Percentiles rank a stretch among this genome's conserved stretches.
Conservation (phyloP, 345 rosid species). For the Boechera stricta region DNA sequence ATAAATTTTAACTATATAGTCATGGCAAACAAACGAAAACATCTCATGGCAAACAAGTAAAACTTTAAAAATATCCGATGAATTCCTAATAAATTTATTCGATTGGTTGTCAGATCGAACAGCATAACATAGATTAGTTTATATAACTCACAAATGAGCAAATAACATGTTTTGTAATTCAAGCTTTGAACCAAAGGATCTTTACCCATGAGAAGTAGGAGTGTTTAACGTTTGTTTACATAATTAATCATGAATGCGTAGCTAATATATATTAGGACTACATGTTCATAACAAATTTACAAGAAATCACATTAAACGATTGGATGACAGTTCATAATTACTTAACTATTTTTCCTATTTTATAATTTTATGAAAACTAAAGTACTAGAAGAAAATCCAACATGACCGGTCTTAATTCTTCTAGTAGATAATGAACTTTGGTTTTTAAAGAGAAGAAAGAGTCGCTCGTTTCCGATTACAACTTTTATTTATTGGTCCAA, state of each 20-base stretch:
- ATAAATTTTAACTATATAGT: no score
- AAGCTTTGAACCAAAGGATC: no score
- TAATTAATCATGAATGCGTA: neutral
- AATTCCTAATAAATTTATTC: no score
- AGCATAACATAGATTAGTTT: neutral
- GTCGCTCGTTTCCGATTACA: constrained; percentile 15
- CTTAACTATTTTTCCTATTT: neutral
- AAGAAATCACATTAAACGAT: neutral
- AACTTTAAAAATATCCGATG: no score
- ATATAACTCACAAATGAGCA: no score
- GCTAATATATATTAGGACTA: neutral
- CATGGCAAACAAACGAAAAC: no score
- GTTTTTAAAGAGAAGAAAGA: constrained; percentile 19
- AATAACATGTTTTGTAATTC: no score
- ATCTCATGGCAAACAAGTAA: no score
- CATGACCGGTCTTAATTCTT: constrained; percentile 20
- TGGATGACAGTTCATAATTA: neutral
- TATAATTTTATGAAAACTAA: neutral
- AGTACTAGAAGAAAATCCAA: constrained; percentile 11
- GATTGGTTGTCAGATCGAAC: neutral
- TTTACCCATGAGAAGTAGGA: neutral
- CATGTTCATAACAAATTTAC: neutral
- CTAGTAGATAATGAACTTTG: constrained; percentile 32
- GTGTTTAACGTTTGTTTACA: neutral
- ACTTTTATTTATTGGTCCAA: constrained; percentile 36